Conservation (phyloP, 73 alveolate genomes). For the Paramecium caudatum region DNA sequence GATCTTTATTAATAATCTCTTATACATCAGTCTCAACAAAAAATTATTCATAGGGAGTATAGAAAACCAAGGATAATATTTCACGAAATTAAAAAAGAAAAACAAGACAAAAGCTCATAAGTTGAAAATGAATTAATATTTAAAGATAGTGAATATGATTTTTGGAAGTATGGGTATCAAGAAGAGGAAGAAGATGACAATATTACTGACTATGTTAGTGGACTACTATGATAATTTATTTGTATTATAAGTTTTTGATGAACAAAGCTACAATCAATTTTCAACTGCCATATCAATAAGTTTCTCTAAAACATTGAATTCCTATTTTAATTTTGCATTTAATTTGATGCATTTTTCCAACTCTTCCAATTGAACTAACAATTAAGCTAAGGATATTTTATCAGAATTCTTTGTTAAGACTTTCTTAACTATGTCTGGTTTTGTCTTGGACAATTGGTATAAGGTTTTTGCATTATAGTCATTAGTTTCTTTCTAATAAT, state of each 20-base stretch:
- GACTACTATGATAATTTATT: conserved; percentile 34
- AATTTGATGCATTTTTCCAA: too few species aligned
- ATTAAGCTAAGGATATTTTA: too few species aligned
- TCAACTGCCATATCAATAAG: too few species aligned
- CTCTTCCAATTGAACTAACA: too few species aligned
- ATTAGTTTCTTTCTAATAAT: neutral
- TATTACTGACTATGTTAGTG: conserved; percentile 38
- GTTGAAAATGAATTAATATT: neutral
- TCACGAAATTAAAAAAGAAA: conserved; percentile 10
- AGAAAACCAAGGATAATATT: conserved; percentile 20
- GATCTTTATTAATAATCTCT: neutral
- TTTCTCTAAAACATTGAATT: too few species aligned
- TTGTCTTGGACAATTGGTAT: too few species aligned
- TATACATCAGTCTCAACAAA: neutral
- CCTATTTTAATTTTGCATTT: too few species aligned
- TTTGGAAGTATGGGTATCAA: conserved; percentile 2
- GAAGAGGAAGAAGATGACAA: conserved; percentile 13
- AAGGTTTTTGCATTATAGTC: too few species aligned
- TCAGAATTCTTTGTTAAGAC: too few species aligned
- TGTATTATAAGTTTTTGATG: too few species aligned
- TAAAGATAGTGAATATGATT: neutral
- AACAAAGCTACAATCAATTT: too few species aligned
- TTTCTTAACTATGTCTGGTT: too few species aligned
- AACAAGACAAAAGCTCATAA: neutral
- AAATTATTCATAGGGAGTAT: neutral